Conservation (phyloP, 345 rosid species). For the Gossypium anomalum region DNA sequence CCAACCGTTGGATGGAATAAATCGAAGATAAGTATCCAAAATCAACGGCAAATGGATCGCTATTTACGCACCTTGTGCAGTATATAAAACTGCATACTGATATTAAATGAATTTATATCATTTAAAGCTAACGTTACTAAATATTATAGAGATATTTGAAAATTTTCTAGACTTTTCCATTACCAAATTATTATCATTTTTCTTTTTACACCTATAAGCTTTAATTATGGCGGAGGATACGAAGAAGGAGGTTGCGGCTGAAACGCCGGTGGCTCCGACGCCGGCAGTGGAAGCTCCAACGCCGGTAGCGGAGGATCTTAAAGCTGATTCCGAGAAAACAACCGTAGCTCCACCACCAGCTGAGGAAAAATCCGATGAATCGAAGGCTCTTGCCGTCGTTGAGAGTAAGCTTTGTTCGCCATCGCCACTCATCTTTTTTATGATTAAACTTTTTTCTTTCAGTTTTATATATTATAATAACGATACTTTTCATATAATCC, state of each 20-base stretch:
- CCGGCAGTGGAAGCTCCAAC: slow-evolving; percentile 15
- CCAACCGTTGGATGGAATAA: slow-evolving; percentile 32
- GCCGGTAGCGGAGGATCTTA: slow-evolving; percentile 25
- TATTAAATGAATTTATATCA: too few species aligned
- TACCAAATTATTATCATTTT: background rate
- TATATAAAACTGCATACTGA: background rate
- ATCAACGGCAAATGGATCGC: slow-evolving; percentile 21
- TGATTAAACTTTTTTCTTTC: background rate
- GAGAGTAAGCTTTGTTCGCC: slow-evolving; percentile 41
- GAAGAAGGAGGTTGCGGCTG: slow-evolving; percentile 34
- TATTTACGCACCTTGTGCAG: background rate
- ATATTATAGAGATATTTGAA: background rate
- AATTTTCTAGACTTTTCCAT: background rate
- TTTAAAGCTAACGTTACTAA: background rate
- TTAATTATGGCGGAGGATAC: slow-evolving; percentile 53
- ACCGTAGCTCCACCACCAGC: slow-evolving; percentile 14
- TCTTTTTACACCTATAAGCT: background rate
- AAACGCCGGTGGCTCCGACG: slow-evolving; percentile 17
- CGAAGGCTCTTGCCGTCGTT: slow-evolving; percentile 52
- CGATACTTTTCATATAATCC: background rate
- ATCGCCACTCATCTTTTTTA: background rate
- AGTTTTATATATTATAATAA: background rate
- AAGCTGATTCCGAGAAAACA: slow-evolving; percentile 33
- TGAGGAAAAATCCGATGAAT: slow-evolving; percentile 33
- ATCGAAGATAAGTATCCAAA: background rate